Percentiles rank a stretch among this genome's conserved stretches.
Evolutionary conservation across 257 asterid genomes (phyloP).

Genomic region (Solanum etuberosum): DNA sequence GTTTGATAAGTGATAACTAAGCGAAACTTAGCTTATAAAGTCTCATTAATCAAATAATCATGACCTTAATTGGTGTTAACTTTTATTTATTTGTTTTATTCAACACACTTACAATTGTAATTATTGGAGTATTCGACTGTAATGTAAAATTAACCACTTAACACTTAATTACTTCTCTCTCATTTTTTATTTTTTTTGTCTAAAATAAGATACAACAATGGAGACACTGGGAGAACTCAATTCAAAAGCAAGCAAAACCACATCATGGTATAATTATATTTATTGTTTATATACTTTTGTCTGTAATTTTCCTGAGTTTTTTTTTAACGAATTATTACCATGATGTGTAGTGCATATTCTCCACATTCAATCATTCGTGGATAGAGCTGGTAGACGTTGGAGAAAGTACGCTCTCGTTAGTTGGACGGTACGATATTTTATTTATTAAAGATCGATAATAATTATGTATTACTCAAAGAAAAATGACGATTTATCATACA

Average conservation of each 20-base stretch:
- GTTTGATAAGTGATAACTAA: too few species aligned
- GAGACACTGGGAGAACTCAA: constrained; percentile 66
- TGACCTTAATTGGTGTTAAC: too few species aligned
- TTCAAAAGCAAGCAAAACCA: constrained; percentile 22
- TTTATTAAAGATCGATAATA: background rate
- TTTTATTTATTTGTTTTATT: too few species aligned
- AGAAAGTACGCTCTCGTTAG: constrained; percentile 52
- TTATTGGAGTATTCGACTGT: background rate
- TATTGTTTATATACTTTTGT: background rate
- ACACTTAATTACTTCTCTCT: background rate
- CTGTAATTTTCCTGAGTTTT: background rate
- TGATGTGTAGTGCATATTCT: background rate
- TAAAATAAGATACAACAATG: constrained; percentile 66
- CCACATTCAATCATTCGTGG: constrained; percentile 31
- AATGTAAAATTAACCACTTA: background rate
- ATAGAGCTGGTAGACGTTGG: constrained; percentile 64
- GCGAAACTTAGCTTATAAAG: background rate
- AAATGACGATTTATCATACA: background rate
- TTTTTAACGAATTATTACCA: background rate
- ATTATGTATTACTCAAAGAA: background rate
- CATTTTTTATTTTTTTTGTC: background rate
- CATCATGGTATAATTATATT: constrained; percentile 19
- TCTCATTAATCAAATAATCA: background rate
- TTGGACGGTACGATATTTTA: constrained; percentile 47
- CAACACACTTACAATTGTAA: background rate